Evolutionary conservation across 2,329 filamentous ascomycete species (phyloP), one percentile per base, ranked within the genome.

Genomic region (Trichophyton benhamiae): DNA sequence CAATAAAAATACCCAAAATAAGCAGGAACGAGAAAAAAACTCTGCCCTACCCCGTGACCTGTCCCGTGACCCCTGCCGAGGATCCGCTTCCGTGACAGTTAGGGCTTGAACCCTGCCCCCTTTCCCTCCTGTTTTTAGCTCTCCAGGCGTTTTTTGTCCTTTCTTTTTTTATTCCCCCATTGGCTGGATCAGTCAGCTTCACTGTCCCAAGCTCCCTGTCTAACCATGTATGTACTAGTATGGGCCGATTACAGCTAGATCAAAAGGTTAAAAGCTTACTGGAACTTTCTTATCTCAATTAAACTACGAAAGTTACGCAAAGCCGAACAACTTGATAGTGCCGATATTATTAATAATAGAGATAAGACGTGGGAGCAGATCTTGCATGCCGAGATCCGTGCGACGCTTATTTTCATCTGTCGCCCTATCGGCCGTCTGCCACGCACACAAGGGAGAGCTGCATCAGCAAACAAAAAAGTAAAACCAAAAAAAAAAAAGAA

Each of bases 381-480:
- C 49, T 53, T 53, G 49, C 49, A 53, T 53, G 49, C 49, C 49
- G 49, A 53, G 49, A 53, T 53, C 49, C 49, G 49, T 53, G 49
- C 49, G 49, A 53, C 49, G 22, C 13, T 33, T 11, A 11, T 38
- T 38, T 38, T 9, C 33, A 38, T 38, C 33, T 15, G 4, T 25
- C 49, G 27, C 22, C 49, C 49, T 53, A 53, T 53, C 49, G 49
- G 49, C 49, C 49, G 49, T 53, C 49, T 53, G 49, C 49, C 49
- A 53, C 13, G 41, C 38, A 42, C 11, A 3, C 41, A 44, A 44
- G 41, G 41, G 41, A 44, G 41, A 44, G 41, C 41, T 38, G 33
- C 33, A 38, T 38, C 33, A 38, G 8, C 33, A 38, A 38, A 38
- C 33, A 38, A 38, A 38, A 38, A 38, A 13, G 11, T 11, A 38